phyloP scores from a whole-genome alignment of 192 early-diverging fungal species.

The Gigaspora rosea region DNA sequence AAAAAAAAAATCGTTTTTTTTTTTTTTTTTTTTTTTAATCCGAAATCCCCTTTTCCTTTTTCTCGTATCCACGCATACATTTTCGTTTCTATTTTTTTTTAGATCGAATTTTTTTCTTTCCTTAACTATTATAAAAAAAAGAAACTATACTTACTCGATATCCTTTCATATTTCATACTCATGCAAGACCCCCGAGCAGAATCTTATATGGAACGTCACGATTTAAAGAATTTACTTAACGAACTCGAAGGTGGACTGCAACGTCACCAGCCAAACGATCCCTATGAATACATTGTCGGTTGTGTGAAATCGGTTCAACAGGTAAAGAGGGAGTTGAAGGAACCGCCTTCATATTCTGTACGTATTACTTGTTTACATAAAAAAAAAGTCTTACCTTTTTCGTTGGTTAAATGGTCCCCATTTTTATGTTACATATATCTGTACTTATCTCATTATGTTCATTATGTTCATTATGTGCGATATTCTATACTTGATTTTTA shows the following conservation, averaged over 20 bases:
- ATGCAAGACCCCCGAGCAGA: conserved; percentile 28
- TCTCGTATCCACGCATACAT: neutral
- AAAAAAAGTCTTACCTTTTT: conserved; percentile 24
- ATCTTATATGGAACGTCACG: conserved; percentile 15
- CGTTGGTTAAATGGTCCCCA: neutral
- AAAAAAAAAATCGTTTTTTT: neutral
- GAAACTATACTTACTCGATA: neutral
- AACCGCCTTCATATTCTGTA: conserved; percentile 23
- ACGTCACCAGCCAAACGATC: conserved; percentile 23
- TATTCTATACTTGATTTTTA: no score
- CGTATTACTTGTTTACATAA: conserved; percentile 4
- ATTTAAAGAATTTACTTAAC: conserved; percentile 16
- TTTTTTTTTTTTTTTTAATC: no score
- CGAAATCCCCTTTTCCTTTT: neutral
- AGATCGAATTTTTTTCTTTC: conserved; percentile 1
- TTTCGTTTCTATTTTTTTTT: neutral
- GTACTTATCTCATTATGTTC: no score
- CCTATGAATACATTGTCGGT: conserved; percentile 17
- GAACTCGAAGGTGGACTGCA: conserved; percentile 31
- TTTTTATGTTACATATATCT: no score
- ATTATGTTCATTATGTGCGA: no score
- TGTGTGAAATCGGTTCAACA: conserved; percentile 25
- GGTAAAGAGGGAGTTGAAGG: conserved; percentile 27
- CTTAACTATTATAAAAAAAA: neutral
- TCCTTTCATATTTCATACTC: neutral